Conservation (phyloP, 345 rosid species). For the Acer saccharum region DNA sequence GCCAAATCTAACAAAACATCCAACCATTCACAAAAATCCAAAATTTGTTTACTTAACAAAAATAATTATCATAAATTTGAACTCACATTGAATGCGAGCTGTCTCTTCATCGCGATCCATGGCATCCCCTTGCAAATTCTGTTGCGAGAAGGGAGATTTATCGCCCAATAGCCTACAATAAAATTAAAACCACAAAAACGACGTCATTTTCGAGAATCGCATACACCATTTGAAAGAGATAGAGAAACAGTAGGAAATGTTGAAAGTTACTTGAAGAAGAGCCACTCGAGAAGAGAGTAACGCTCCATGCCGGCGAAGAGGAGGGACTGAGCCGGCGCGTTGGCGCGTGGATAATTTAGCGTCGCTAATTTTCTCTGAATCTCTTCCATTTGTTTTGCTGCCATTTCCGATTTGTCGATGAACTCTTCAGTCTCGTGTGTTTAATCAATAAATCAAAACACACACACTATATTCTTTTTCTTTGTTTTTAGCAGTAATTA, state of each 20-base stretch:
- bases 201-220: background rate
- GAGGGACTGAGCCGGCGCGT: conserved; percentile 96
- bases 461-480: too few relatives aligned
- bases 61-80: background rate
- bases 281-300: conserved; percentile 96
- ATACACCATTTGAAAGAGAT: background rate
- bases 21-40: background rate
- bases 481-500: conserved; percentile 18
- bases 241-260: background rate
- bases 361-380: conserved; percentile 70
- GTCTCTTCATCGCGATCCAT: conserved; percentile 95
- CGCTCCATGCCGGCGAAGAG: conserved; percentile 99
- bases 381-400: conserved; percentile 95
- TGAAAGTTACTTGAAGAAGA: conserved; percentile 69
- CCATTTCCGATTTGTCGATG: conserved; percentile 40
- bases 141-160: conserved; percentile 94
- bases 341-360: conserved; percentile 76
- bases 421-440: background rate
- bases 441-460: background rate
- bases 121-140: conserved; percentile 78
- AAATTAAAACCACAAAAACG: background rate
- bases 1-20: conserved; percentile 65
- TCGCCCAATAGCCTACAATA: conserved; percentile 77
- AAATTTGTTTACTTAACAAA: background rate
- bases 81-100: conserved; percentile 80